Percentiles rank a stretch among this genome's conserved stretches.
Conservation (phyloP, 306 rosid species). For the Fragaria ananassa region DNA sequence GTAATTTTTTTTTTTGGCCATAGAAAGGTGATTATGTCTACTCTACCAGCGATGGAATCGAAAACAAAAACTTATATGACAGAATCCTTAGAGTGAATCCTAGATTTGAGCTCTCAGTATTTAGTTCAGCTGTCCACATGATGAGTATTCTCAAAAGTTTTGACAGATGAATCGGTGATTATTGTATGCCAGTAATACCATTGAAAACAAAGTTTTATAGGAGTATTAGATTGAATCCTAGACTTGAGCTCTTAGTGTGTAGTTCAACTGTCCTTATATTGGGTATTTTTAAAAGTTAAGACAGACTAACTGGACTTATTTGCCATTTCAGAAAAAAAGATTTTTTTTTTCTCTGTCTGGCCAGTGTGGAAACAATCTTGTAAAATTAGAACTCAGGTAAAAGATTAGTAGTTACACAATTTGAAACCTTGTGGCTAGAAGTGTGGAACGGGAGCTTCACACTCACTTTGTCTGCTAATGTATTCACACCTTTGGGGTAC, state of each 20-base stretch:
- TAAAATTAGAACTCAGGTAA: not conserved
- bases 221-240: not conserved
- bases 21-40: not conserved
- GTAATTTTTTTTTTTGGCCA: not conserved
- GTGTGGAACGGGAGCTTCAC: not conserved
- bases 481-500: not conserved
- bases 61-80: no score
- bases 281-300: not conserved
- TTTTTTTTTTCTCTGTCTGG: not conserved
- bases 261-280: not conserved
- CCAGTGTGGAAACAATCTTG: no score
- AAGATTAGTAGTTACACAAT: not conserved
- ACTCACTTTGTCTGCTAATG: not conserved
- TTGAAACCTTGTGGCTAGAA: not conserved
- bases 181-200: not conserved
- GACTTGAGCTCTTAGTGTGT: not conserved
- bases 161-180: constrained; percentile 1
- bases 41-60: not conserved
- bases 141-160: not conserved
- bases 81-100: not conserved
- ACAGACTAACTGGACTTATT: not conserved
- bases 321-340: not conserved
- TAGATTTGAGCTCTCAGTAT: not conserved
- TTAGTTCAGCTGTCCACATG: not conserved
- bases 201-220: not conserved